A percentile compares a stretch with the other conserved stretches of the same genome.
Evolutionary conservation across 1,139 yeast genomes (phyloP).

Genomic region (Lodderomyces metapsilosis): DNA sequence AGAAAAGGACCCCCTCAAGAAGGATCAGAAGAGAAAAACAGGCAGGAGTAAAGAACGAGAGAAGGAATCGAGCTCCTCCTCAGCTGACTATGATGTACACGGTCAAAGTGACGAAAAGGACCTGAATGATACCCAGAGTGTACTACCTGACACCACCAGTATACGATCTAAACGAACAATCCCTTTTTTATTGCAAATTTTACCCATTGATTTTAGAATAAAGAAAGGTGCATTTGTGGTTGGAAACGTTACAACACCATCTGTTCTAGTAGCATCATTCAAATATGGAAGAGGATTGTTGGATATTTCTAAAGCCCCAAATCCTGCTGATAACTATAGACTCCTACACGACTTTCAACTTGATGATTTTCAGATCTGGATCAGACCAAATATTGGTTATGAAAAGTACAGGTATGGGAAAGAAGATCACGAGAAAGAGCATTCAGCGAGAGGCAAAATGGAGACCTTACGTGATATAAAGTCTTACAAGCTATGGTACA

Average conservation of each 20-base stretch:
- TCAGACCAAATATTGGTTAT: slow-evolving; percentile 70
- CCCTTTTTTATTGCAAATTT: slow-evolving; percentile 33
- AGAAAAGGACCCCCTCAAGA: slow-evolving; percentile 5
- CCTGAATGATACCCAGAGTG: neutral
- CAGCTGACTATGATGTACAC: neutral
- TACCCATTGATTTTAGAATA: slow-evolving; percentile 61
- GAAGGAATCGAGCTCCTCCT: slow-evolving; percentile 6
- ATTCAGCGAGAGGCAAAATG: slow-evolving; percentile 6
- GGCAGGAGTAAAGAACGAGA: neutral
- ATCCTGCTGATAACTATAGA: slow-evolving; percentile 55
- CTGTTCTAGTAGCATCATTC: slow-evolving; percentile 64
- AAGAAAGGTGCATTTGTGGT: slow-evolving; percentile 70
- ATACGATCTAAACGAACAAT: slow-evolving; percentile 5
- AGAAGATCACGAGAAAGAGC: slow-evolving; percentile 2
- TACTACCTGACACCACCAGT: neutral
- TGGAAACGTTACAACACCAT: slow-evolving; percentile 79
- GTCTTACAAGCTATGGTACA: slow-evolving; percentile 21
- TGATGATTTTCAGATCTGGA: slow-evolving; percentile 52
- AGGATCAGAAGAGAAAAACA: neutral
- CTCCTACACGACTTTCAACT: slow-evolving; percentile 42
- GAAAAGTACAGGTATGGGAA: slow-evolving; percentile 19
- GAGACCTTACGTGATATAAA: slow-evolving; percentile 11
- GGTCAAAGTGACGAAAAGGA: neutral
- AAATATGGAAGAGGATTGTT: slow-evolving; percentile 54
- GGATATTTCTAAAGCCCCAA: slow-evolving; percentile 55